Evolutionary conservation across 176 grass and related monocot species (phyloP).

Genomic region (Avena eriantha): DNA sequence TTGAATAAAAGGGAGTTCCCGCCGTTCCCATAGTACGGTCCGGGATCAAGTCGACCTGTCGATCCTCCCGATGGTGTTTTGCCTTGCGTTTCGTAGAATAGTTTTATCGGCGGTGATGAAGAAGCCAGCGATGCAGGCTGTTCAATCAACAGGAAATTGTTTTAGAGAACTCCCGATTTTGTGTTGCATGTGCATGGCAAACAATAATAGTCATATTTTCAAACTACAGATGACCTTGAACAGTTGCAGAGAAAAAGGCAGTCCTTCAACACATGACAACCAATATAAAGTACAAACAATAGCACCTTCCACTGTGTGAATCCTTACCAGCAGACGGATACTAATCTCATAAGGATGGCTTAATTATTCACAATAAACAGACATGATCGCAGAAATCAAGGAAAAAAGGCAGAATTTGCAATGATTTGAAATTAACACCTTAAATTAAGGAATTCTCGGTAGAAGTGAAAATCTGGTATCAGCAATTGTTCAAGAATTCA

Average conservation of each 20-base stretch:
- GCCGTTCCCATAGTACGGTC: background rate
- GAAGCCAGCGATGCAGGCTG: conserved; percentile 88
- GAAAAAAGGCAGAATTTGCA: background rate
- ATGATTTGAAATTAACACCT: background rate
- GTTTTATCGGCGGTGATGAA: conserved; percentile 86
- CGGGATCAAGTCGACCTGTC: conserved; percentile 59
- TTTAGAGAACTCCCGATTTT: conserved; percentile 22
- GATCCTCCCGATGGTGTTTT: conserved; percentile 76
- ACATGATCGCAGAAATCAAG: conserved; percentile 33
- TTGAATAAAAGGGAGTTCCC: background rate
- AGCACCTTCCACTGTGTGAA: background rate
- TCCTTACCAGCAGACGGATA: background rate
- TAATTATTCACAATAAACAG: background rate
- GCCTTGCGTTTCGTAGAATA: conserved; percentile 74
- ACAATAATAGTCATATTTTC: background rate
- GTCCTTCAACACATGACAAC: background rate
- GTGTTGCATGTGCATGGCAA: background rate
- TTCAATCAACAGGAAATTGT: conserved; percentile 28
- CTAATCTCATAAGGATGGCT: background rate
- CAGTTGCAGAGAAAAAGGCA: background rate
- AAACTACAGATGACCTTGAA: background rate
- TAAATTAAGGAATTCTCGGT: background rate
- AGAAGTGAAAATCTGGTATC: background rate
- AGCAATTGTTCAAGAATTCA: conserved; percentile 25
- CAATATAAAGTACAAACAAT: conserved; percentile 24